Conservation (phyloP, 2,329 filamentous ascomycete species). For the Cercospora sp. region DNA sequence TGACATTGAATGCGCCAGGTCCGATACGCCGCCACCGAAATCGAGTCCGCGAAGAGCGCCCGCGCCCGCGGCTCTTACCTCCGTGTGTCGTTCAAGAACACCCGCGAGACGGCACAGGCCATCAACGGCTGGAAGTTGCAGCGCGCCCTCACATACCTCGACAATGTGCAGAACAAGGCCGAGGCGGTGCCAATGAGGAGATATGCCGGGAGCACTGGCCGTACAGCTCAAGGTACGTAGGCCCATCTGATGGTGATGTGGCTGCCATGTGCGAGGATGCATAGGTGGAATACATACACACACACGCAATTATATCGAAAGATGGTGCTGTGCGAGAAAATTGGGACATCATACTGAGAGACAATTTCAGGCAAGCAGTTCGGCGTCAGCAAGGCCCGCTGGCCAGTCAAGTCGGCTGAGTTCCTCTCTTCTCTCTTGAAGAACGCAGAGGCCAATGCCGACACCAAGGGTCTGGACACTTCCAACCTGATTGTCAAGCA, state of each 20-base stretch:
- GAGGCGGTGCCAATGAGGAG: slow-evolving; percentile 98
- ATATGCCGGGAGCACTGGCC: slow-evolving; percentile 93
- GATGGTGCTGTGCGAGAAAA: slow-evolving; percentile 8
- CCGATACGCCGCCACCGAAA: slow-evolving; percentile 92
- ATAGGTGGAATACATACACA: slow-evolving; percentile 30
- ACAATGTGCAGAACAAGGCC: slow-evolving; percentile 96
- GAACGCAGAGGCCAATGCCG: slow-evolving; percentile 96
- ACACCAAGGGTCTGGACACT: slow-evolving; percentile 96
- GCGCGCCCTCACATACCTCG: slow-evolving; percentile 93
- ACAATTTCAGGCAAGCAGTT: slow-evolving; percentile 82
- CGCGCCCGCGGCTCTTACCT: slow-evolving; percentile 98
- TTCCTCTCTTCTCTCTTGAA: slow-evolving; percentile 96
- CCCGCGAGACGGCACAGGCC: slow-evolving; percentile 97
- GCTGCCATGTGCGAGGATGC: slow-evolving; percentile 42
- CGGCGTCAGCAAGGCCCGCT: slow-evolving; percentile 96
- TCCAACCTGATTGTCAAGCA: slow-evolving; percentile 98
- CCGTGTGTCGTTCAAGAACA: slow-evolving; percentile 99
- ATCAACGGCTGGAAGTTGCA: slow-evolving; percentile 99
- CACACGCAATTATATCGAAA: background rate
- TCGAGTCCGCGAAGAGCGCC: slow-evolving; percentile 87
- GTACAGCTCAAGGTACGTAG: slow-evolving; percentile 92
- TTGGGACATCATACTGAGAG: slow-evolving; percentile 33
- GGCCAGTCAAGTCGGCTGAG: slow-evolving; percentile 98
- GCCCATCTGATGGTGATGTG: slow-evolving; percentile 36
- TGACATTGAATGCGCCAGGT: slow-evolving; percentile 43